These are phyloP conservation scores for Chrysanthemum lavandulifolium DNA, from an alignment of 129 eudicot species.

Conservation along the genomic window DNA sequence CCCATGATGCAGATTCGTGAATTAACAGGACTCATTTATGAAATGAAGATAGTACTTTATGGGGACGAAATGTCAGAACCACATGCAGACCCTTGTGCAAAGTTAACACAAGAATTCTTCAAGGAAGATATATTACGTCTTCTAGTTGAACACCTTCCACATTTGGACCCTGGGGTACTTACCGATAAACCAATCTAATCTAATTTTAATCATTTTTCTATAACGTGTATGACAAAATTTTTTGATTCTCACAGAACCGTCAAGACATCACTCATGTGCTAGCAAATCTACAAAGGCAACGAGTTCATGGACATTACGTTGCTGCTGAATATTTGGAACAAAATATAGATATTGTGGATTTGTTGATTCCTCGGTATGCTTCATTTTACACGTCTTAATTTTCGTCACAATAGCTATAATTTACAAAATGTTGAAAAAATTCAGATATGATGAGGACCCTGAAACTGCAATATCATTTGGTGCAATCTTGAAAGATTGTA, in stretches of 20 bases:
- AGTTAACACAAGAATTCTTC: conserved; percentile 52
- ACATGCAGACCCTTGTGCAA: conserved; percentile 44
- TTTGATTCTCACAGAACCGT: conserved; percentile 35
- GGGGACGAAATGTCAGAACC: conserved; percentile 50
- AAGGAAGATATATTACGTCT: conserved; percentile 49
- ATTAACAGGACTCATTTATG: conserved; percentile 43
- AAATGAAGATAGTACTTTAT: conserved; percentile 54
- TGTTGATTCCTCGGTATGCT: conserved; percentile 45
- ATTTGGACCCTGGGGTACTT: conserved; percentile 49
- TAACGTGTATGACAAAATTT: conserved; percentile 15
- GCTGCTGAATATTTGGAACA: conserved; percentile 50
- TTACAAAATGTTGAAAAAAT: conserved; percentile 3
- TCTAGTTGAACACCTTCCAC: conserved; percentile 39
- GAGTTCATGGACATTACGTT: conserved; percentile 38
- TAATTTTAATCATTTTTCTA: not conserved
- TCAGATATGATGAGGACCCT: conserved; percentile 55
- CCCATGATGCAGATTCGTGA: conserved; percentile 37
- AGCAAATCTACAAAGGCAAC: conserved; percentile 55
- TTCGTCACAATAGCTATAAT: not conserved
- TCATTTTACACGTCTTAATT: too few species aligned
- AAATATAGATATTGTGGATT: conserved; percentile 40
- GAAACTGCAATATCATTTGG: conserved; percentile 77
- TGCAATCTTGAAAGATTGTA: conserved; percentile 81
- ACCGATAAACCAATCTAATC: not conserved
- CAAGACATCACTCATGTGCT: conserved; percentile 54